These are phyloP conservation scores for Hyaloperonospora arabidopsidis DNA, from an alignment of 352 stramenopile species.

Conservation along the genomic window DNA sequence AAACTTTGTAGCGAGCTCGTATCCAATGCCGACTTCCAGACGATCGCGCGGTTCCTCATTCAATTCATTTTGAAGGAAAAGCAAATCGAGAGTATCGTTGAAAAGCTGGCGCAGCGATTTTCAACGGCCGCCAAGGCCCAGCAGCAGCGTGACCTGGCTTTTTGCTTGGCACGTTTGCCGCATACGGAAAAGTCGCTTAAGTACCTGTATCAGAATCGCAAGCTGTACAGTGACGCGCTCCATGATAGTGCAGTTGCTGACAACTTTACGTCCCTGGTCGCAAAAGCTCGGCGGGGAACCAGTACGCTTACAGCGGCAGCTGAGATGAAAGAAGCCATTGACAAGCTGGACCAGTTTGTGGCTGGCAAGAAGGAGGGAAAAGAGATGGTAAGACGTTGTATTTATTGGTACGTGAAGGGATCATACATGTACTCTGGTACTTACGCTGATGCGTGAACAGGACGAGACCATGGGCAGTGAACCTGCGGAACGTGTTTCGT, in stretches of 20 bases:
- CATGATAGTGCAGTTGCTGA: conserved; percentile 87
- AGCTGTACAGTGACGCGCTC: conserved; percentile 88
- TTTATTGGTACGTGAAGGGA: not conserved
- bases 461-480: conserved; percentile 19
- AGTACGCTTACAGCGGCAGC: conserved; percentile 29
- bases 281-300: conserved; percentile 39
- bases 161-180: conserved; percentile 91
- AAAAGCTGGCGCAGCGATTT: conserved; percentile 93
- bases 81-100: conserved; percentile 72
- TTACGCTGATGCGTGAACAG: conserved; percentile 4
- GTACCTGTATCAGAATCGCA: conserved; percentile 84
- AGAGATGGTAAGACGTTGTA: conserved; percentile 31
- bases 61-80: conserved; percentile 97
- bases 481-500: conserved; percentile 20
- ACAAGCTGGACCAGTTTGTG: conserved; percentile 61
- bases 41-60: conserved; percentile 94
- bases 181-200: conserved; percentile 92
- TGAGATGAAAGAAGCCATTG: conserved; percentile 71
- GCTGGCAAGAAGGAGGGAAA: conserved; percentile 41
- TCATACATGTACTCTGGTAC: not conserved
- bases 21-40: conserved; percentile 84
- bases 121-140: conserved; percentile 62
- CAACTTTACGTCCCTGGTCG: conserved; percentile 86
- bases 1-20: conserved; percentile 62
- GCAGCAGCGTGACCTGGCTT: conserved; percentile 86